phyloP scores from a whole-genome alignment of 78 protist species.

The Ministeria vibrans region DNA sequence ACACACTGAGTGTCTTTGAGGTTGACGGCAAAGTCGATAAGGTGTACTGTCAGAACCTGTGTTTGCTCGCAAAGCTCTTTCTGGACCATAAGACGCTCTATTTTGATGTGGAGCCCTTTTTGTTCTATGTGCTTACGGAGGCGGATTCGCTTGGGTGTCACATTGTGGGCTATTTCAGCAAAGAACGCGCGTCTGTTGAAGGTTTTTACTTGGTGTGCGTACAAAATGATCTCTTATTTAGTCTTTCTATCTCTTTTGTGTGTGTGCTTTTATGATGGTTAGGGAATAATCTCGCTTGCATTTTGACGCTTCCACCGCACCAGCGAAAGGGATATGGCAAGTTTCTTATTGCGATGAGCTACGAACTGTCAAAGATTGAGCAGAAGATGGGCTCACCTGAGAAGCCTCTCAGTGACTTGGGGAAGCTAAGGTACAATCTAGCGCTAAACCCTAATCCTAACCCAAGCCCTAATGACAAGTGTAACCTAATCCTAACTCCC shows the following conservation, averaged over 20 bases:
- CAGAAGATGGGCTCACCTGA: constrained; percentile 95
- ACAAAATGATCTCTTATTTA: neutral
- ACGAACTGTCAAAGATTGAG: constrained; percentile 84
- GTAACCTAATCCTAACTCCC: too few relatives aligned
- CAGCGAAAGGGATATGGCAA: constrained; percentile 94
- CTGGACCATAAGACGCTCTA: constrained; percentile 91
- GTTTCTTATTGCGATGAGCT: constrained; percentile 79
- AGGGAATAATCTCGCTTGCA: constrained; percentile 92
- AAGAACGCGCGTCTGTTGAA: too few relatives aligned
- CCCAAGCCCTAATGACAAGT: too few relatives aligned
- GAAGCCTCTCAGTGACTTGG: constrained; percentile 95
- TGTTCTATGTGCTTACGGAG: constrained; percentile 86
- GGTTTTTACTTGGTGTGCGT: neutral
- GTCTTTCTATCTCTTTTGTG: neutral
- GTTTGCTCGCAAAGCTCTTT: constrained; percentile 88
- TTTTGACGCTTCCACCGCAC: constrained; percentile 84
- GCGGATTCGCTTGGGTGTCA: constrained; percentile 62
- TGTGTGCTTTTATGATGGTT: neutral
- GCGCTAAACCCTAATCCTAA: too few relatives aligned
- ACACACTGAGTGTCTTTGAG: constrained; percentile 13
- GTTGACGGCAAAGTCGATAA: constrained; percentile 31
- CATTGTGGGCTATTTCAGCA: constrained; percentile 87
- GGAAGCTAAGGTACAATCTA: too few relatives aligned
- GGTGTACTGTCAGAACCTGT: constrained; percentile 88
- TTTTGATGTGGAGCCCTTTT: constrained; percentile 86